Conservation (phyloP, 225 moss, liverwort and hornwort species). For the Sphagnum contortum region DNA sequence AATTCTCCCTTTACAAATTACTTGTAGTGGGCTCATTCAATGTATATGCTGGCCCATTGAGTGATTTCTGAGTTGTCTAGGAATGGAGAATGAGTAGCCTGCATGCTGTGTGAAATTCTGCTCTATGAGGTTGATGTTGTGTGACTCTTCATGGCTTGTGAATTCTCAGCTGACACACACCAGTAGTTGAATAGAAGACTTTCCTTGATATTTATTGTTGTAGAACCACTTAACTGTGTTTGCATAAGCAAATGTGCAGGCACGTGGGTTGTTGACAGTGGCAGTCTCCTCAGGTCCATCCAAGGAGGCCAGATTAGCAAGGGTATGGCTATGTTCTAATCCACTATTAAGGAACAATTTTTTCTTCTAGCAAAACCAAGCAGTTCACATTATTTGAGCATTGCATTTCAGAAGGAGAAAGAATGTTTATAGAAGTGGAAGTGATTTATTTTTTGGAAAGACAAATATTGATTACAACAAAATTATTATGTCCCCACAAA, state of each 20-base stretch:
- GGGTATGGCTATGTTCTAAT: neutral
- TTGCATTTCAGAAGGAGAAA: neutral
- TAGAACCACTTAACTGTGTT: too few relatives aligned
- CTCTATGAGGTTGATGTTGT: too few relatives aligned
- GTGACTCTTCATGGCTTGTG: too few relatives aligned
- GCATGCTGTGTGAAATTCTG: too few relatives aligned
- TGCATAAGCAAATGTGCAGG: neutral
- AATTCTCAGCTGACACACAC: too few relatives aligned
- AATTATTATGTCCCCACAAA: too few relatives aligned
- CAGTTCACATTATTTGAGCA: neutral
- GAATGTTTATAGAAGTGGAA: neutral
- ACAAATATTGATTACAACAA: neutral
- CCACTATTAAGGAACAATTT: too few relatives aligned
- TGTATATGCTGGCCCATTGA: neutral
- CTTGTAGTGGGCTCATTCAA: neutral
- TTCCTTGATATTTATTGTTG: neutral
- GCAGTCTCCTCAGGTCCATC: slow-evolving; percentile 1
- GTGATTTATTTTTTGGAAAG: neutral
- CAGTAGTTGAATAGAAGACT: neutral
- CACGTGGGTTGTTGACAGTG: slow-evolving; percentile 7
- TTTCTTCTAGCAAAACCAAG: too few relatives aligned
- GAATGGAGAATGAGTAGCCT: too few relatives aligned
- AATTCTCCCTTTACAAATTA: neutral
- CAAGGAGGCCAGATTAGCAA: slow-evolving; percentile 8
- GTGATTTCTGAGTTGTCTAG: neutral